Conservation (phyloP, 2,329 filamentous ascomycete genomes). For the Gyromitra esculenta region DNA sequence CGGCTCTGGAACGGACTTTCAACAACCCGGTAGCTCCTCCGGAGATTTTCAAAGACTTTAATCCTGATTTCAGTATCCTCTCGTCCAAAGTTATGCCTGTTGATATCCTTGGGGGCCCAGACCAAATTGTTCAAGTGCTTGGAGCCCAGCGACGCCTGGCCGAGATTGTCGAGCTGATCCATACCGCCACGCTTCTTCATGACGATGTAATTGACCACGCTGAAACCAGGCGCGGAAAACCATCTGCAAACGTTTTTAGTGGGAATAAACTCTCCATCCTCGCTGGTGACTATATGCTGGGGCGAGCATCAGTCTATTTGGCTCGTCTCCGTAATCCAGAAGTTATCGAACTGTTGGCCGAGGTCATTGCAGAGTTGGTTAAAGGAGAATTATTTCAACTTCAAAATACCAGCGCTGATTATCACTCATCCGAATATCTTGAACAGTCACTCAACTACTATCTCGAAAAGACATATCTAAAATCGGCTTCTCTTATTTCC, state of each 20-base stretch:
- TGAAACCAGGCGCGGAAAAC: slow-evolving; percentile 79
- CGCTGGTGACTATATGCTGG: slow-evolving; percentile 94
- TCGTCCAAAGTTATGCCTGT: slow-evolving; percentile 64
- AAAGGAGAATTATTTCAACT: slow-evolving; percentile 99
- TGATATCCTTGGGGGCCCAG: slow-evolving; percentile 60
- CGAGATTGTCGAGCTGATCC: slow-evolving; percentile 96
- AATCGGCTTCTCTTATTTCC: slow-evolving; percentile 93
- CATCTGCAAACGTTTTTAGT: slow-evolving; percentile 92
- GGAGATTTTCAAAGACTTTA: slow-evolving; percentile 78
- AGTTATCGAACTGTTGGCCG: slow-evolving; percentile 91
- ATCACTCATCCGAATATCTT: slow-evolving; percentile 82
- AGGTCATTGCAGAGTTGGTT: slow-evolving; percentile 95
- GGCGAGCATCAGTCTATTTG: slow-evolving; percentile 89
- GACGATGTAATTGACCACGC: slow-evolving; percentile 99
- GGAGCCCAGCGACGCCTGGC: slow-evolving; percentile 92
- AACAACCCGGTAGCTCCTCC: slow-evolving; percentile 71
- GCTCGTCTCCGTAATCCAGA: slow-evolving; percentile 90
- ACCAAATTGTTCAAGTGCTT: slow-evolving; percentile 67
- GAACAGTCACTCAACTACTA: slow-evolving; percentile 93
- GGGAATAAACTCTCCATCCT: slow-evolving; percentile 99
- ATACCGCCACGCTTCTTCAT: slow-evolving; percentile 94
- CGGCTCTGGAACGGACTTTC: slow-evolving; percentile 61
- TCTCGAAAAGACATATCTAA: slow-evolving; percentile 97
- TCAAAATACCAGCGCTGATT: slow-evolving; percentile 87
- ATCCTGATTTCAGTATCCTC: slow-evolving; percentile 72